A percentile compares a stretch with the other conserved stretches of the same genome.
Evolutionary conservation across 768 basidiomycete genomes (phyloP).

Genomic region (Podaxis sp.): DNA sequence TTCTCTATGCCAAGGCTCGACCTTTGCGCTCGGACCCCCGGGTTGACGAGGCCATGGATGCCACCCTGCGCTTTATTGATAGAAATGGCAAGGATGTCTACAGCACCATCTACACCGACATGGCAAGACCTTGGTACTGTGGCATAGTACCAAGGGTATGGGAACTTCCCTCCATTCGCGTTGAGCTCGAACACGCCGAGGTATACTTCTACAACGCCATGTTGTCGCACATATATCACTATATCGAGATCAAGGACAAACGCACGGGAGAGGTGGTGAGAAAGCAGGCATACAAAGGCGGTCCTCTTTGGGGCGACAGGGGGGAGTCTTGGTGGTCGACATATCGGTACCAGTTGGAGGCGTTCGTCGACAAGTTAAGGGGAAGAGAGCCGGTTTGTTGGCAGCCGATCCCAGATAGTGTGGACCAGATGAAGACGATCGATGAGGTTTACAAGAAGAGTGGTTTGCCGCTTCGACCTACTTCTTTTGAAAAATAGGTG

Average conservation of each 20-base stretch:
- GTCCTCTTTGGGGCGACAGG: conserved; percentile 35
- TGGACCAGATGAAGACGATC: conserved; percentile 55
- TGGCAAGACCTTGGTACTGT: conserved; percentile 22
- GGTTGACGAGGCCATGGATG: conserved; percentile 40
- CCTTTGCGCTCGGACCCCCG: conserved; percentile 37
- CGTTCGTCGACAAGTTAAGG: conserved; percentile 57
- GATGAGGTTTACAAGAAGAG: conserved; percentile 54
- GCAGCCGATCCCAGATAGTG: conserved; percentile 51
- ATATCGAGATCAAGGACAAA: conserved; percentile 39
- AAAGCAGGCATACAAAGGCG: conserved; percentile 46
- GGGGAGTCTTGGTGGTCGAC: conserved; percentile 63
- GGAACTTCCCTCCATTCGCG: conserved; percentile 32
- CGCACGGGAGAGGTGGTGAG: conserved; percentile 28
- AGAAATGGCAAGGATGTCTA: conserved; percentile 20
- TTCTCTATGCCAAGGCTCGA: conserved; percentile 27
- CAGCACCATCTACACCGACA: conserved; percentile 27
- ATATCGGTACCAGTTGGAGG: conserved; percentile 57
- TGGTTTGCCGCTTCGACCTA: conserved; percentile 18
- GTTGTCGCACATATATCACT: conserved; percentile 47
- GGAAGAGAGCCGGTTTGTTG: conserved; percentile 53
- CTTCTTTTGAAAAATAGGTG: conserved; percentile 5
- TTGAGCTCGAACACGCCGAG: conserved; percentile 42
- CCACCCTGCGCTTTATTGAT: conserved; percentile 35
- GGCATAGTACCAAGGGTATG: conserved; percentile 42
- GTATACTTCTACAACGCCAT: conserved; percentile 43